Conservation (phyloP, 139 green algal species). For the Tetratostichococcus sp. region DNA sequence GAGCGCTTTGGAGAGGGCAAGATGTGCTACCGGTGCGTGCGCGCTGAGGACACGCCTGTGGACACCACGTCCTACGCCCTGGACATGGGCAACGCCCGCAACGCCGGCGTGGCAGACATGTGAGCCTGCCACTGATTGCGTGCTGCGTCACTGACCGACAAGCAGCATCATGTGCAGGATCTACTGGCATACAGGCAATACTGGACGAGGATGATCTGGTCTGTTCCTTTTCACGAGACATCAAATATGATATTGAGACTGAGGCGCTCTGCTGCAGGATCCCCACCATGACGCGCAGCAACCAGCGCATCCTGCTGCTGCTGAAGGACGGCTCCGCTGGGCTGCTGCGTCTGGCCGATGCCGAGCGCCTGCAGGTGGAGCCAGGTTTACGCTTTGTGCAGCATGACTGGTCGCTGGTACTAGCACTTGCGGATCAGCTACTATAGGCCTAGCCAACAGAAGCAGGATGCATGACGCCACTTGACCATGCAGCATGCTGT, state of each 20-base stretch:
- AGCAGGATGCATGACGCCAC: too few species aligned
- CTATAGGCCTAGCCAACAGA: too few species aligned
- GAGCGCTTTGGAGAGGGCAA: slow-evolving; percentile 23
- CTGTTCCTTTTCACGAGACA: too few species aligned
- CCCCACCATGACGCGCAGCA: slow-evolving; percentile 83
- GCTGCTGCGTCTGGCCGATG: slow-evolving; percentile 72
- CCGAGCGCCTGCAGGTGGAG: slow-evolving; percentile 73
- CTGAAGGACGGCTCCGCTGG: slow-evolving; percentile 53
- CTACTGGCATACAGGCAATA: too few species aligned
- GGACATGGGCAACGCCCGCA: slow-evolving; percentile 75
- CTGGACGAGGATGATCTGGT: too few species aligned
- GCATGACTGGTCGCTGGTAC: too few species aligned
- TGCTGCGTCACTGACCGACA: too few species aligned
- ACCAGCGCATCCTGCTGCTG: slow-evolving; percentile 75
- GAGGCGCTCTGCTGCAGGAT: slow-evolving; percentile 26
- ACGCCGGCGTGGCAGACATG: neutral
- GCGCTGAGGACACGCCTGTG: neutral
- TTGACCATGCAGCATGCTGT: too few species aligned
- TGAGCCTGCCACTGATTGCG: neutral
- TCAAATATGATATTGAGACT: too few species aligned
- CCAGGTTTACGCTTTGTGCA: too few species aligned
- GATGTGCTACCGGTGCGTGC: slow-evolving; percentile 62
- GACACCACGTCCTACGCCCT: slow-evolving; percentile 54
- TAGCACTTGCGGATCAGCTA: too few species aligned
- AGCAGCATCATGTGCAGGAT: neutral